Evolutionary conservation across 2,329 filamentous ascomycete genomes (phyloP).

Genomic region (Dactylonectria macrodidyma): DNA sequence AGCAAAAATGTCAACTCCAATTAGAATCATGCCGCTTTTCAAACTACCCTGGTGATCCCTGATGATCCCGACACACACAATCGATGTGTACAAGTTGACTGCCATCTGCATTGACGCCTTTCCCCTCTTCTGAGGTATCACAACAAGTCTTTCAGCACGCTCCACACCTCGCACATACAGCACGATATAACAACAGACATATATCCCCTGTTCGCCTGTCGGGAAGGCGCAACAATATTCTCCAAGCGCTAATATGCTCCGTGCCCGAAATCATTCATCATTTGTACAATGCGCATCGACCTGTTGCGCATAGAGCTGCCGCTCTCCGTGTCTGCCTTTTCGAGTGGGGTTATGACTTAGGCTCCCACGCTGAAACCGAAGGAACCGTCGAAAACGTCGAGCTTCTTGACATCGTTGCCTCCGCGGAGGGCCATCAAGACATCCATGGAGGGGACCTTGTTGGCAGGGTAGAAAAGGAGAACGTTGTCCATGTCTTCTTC

Average conservation of each 20-base stretch:
- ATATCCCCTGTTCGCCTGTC: conserved; percentile 14
- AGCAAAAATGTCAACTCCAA: background rate
- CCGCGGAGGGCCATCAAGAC: conserved; percentile 69
- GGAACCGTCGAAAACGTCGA: conserved; percentile 72
- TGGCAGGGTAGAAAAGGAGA: conserved; percentile 78
- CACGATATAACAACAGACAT: conserved; percentile 15
- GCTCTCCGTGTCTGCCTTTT: conserved; percentile 1
- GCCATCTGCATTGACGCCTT: conserved; percentile 28
- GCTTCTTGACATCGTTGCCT: conserved; percentile 58
- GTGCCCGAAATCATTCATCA: conserved; percentile 38
- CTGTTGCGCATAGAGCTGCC: background rate
- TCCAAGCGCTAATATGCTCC: conserved; percentile 42
- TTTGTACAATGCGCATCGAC: conserved; percentile 39
- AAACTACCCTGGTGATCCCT: conserved; percentile 8
- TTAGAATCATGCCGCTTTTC: conserved; percentile 14
- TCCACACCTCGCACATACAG: conserved; percentile 16
- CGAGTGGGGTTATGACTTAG: conserved; percentile 31
- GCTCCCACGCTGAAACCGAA: conserved; percentile 71
- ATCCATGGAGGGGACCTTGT: conserved; percentile 70
- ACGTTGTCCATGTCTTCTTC: conserved; percentile 88
- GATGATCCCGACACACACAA: conserved; percentile 1
- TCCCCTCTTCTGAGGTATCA: conserved; percentile 1
- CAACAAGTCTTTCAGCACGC: background rate
- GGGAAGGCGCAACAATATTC: conserved; percentile 18
- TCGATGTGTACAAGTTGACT: conserved; percentile 23